Conservation (phyloP, 129 eudicot genomes). For the Heracleum sosnowskyi region DNA sequence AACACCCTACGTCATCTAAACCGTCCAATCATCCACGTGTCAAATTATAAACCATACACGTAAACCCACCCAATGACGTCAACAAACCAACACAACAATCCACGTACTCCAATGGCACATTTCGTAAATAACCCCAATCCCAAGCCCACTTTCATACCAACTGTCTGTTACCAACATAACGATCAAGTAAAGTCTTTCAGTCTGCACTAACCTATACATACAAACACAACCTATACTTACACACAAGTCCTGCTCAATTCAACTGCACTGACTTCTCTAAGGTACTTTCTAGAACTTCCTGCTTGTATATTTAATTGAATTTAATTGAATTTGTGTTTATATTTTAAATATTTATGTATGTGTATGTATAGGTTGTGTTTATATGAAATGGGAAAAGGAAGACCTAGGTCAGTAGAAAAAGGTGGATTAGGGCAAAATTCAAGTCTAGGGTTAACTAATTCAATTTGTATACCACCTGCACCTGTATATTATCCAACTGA, state of each 20-base stretch:
- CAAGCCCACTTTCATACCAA: not conserved
- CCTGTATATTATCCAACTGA: constrained; percentile 85
- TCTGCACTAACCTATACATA: constrained; percentile 2
- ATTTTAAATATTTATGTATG: not conserved
- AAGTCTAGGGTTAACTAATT: constrained; percentile 27
- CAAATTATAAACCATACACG: not conserved
- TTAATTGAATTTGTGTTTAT: not conserved
- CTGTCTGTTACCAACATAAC: not conserved
- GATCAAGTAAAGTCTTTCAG: not conserved
- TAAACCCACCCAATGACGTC: not conserved
- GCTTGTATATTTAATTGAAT: not conserved
- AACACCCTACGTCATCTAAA: not conserved
- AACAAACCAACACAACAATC: not conserved
- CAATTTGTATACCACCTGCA: constrained; percentile 53
- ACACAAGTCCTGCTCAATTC: not conserved
- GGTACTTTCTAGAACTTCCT: not conserved
- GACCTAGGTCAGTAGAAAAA: constrained; percentile 86
- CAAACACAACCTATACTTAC: not conserved
- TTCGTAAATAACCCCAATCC: not conserved
- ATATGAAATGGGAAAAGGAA: constrained; percentile 74
- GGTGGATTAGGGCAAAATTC: constrained; percentile 62
- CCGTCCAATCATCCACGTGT: not conserved
- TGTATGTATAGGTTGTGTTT: constrained; percentile 12
- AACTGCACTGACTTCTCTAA: not conserved
- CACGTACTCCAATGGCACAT: not conserved